phyloP scores from a whole-genome alignment of 768 basidiomycete genomes.

The Mycena pura region DNA sequence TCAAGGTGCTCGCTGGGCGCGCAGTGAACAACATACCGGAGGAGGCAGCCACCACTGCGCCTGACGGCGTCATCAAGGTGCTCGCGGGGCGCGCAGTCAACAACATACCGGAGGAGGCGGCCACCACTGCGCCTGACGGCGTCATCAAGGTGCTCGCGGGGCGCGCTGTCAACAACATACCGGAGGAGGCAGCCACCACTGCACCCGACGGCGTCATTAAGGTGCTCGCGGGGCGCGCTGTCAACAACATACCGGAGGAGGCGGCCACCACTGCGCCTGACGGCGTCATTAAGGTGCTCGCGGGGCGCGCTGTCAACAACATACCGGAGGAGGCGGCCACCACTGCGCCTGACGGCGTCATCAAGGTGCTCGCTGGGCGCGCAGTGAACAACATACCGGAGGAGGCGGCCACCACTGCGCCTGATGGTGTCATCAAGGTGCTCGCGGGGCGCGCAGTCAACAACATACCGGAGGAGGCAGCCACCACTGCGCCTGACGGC shows the following conservation, averaged over 20 bases:
- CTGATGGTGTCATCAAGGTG: slow-evolving; percentile 16
- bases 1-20: slow-evolving; percentile 43
- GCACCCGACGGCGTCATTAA: slow-evolving; percentile 38
- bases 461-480: slow-evolving; percentile 32
- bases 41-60: slow-evolving; percentile 34
- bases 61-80: slow-evolving; percentile 17
- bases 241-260: slow-evolving; percentile 24
- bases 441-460: not conserved
- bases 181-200: slow-evolving; percentile 30
- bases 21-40: slow-evolving; percentile 22
- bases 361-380: slow-evolving; percentile 43
- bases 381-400: slow-evolving; percentile 22
- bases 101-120: slow-evolving; percentile 32
- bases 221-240: not conserved
- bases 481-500: slow-evolving; percentile 33
- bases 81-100: not conserved
- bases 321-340: slow-evolving; percentile 41
- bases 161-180: slow-evolving; percentile 30
- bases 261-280: slow-evolving; percentile 33
- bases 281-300: slow-evolving; percentile 36
- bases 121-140: slow-evolving; percentile 33
- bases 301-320: slow-evolving; percentile 16
- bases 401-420: slow-evolving; percentile 34
- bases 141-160: slow-evolving; percentile 44
- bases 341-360: slow-evolving; percentile 43